A percentile compares a stretch with the other conserved stretches of the same genome.
phyloP scores from a whole-genome alignment of 352 stramenopile genomes.

The Lagenidium sp. region DNA sequence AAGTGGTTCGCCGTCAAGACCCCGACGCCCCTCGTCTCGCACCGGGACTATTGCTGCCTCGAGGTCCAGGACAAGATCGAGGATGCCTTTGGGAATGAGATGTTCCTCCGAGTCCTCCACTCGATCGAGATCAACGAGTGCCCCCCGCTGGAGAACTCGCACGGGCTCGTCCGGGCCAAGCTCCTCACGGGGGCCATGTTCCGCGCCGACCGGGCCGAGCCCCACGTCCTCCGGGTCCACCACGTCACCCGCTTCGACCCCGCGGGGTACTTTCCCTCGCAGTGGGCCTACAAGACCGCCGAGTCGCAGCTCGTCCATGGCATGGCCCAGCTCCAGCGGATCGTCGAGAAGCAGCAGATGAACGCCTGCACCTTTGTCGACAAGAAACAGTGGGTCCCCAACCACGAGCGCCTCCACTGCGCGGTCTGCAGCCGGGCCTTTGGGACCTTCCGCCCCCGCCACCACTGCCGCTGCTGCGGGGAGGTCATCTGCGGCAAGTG shows the following conservation, averaged over 20 bases:
- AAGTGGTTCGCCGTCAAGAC: slow-evolving; percentile 86
- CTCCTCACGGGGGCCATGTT: slow-evolving; percentile 76
- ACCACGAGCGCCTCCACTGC: slow-evolving; percentile 60
- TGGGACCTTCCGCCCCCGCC: slow-evolving; percentile 67
- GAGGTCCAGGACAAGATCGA: slow-evolving; percentile 83
- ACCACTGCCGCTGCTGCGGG: slow-evolving; percentile 83
- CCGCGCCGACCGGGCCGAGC: slow-evolving; percentile 58
- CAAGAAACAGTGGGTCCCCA: slow-evolving; percentile 74
- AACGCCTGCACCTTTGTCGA: slow-evolving; percentile 80
- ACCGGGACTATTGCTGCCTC: slow-evolving; percentile 81
- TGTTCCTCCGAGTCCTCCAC: slow-evolving; percentile 75
- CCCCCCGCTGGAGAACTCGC: slow-evolving; percentile 76
- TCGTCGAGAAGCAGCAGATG: slow-evolving; percentile 85
- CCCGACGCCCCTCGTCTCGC: slow-evolving; percentile 67
- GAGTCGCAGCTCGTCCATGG: slow-evolving; percentile 72
- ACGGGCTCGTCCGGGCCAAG: slow-evolving; percentile 79
- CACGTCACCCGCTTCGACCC: slow-evolving; percentile 74
- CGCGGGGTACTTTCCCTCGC: slow-evolving; percentile 64
- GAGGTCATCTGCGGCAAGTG: slow-evolving; percentile 86
- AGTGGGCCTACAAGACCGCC: slow-evolving; percentile 78
- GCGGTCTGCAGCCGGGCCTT: slow-evolving; percentile 68
- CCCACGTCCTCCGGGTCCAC: slow-evolving; percentile 59
- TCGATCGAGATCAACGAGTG: slow-evolving; percentile 79
- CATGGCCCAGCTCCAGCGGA: slow-evolving; percentile 68
- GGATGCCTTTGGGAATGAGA: slow-evolving; percentile 75